Percentiles rank a stretch among this genome's conserved stretches.
Evolutionary conservation across 768 basidiomycete species (phyloP).

Genomic region (Tylopilus intermedius): DNA sequence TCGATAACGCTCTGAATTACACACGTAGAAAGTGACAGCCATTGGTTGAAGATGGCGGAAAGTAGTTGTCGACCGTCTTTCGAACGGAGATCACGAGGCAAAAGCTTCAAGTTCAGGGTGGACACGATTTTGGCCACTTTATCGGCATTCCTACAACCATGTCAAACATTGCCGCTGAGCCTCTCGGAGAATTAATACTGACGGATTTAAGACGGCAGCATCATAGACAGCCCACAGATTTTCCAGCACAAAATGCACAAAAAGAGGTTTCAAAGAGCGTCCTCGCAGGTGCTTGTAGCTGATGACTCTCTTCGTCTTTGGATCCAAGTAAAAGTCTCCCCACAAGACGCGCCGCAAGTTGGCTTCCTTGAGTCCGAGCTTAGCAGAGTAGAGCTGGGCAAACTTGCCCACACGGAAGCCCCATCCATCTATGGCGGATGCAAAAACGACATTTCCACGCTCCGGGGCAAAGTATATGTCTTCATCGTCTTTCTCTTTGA

Average conservation of each 20-base stretch:
- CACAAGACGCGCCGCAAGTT: constrained; percentile 85
- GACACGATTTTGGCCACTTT: constrained; percentile 85
- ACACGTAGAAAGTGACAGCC: constrained; percentile 91
- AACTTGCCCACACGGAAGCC: constrained; percentile 94
- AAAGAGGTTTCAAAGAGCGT: constrained; percentile 84
- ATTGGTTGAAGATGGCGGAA: constrained; percentile 86
- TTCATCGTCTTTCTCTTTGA: constrained; percentile 95
- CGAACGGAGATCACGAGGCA: constrained; percentile 83
- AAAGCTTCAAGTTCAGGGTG: constrained; percentile 75
- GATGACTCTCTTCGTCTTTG: constrained; percentile 90
- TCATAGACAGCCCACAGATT: constrained; percentile 98
- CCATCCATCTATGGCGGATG: constrained; percentile 95
- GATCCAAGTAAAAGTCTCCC: constrained; percentile 97
- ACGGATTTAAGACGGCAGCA: constrained; percentile 85
- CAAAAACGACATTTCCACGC: constrained; percentile 92
- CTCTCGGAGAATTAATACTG: constrained; percentile 32
- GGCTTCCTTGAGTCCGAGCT: constrained; percentile 84
- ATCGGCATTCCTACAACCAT: constrained; percentile 67
- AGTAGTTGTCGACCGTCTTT: constrained; percentile 86
- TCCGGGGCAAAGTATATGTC: constrained; percentile 97
- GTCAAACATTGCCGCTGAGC: constrained; percentile 7
- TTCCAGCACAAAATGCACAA: constrained; percentile 95
- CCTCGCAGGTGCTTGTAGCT: constrained; percentile 87
- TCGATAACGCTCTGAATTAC: constrained; percentile 91
- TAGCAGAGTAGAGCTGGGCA: constrained; percentile 84